Percentiles rank a stretch among this genome's conserved stretches.
Conservation (phyloP, 2,329 filamentous ascomycete species). For the Ascochyta koolunga region DNA sequence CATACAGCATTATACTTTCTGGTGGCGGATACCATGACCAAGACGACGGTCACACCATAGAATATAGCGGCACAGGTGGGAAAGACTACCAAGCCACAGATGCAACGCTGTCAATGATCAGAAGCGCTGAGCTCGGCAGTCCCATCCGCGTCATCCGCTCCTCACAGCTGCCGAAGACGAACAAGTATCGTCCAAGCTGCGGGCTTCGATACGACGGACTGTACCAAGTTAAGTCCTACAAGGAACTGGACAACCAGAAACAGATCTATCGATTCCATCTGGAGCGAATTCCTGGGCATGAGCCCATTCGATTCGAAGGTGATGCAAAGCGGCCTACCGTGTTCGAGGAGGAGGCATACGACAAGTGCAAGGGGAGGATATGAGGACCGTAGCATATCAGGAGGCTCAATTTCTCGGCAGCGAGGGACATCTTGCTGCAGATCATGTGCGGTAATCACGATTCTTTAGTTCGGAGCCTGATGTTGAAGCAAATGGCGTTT, state of each 20-base stretch:
- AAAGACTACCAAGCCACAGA: slow-evolving; percentile 39
- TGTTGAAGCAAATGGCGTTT: not conserved
- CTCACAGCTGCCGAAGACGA: slow-evolving; percentile 43
- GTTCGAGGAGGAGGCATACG: slow-evolving; percentile 32
- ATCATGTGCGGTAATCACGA: not conserved
- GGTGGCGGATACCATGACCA: slow-evolving; percentile 55
- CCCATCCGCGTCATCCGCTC: slow-evolving; percentile 61
- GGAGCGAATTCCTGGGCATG: slow-evolving; percentile 51
- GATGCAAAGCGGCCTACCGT: slow-evolving; percentile 52
- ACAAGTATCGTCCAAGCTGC: slow-evolving; percentile 52
- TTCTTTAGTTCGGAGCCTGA: not conserved
- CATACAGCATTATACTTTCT: slow-evolving; percentile 62
- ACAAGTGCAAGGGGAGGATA: slow-evolving; percentile 23
- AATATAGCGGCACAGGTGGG: slow-evolving; percentile 59
- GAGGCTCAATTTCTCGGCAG: not conserved
- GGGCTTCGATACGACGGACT: slow-evolving; percentile 66
- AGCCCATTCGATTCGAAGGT: slow-evolving; percentile 54
- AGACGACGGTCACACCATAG: slow-evolving; percentile 57
- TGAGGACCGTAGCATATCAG: not conserved
- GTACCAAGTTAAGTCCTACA: slow-evolving; percentile 54
- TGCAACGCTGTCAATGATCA: slow-evolving; percentile 53
- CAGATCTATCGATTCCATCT: slow-evolving; percentile 58
- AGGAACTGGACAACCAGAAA: slow-evolving; percentile 49
- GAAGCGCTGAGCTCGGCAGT: slow-evolving; percentile 40
- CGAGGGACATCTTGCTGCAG: not conserved